Evolutionary conservation across 192 early-diverging fungal species (phyloP), one percentile per base, ranked within the genome.

Genomic region (Coemansia sp.): DNA sequence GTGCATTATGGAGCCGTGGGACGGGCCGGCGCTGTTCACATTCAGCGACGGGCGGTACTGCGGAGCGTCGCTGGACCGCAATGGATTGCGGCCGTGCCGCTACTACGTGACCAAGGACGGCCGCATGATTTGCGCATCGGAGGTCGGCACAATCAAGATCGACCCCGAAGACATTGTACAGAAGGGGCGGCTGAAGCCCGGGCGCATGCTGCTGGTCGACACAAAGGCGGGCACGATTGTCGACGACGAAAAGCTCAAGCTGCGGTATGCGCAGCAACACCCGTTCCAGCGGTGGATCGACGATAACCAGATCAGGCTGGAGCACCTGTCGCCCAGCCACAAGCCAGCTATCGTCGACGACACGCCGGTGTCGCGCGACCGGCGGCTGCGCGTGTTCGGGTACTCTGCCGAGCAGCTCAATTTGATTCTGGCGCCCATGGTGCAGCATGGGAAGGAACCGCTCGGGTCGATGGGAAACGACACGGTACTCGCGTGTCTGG

Each of bases 381-480:
- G 88, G 57, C 88, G 93, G 41, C 88, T 98, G 74, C 73, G 85
- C 4, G 92, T 90, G 11, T 98, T 97, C 76, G 95, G 92, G 44
- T 93, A 94, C 75, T 95, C 93, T 30, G 84, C 95, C 11, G 97
- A 99, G 85, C 94, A 96, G 77, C 84, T 99, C 18, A 94, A 91
- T 64, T 85, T 94, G 66, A 76, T 99, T 35, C 86, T 97, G 55
- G 72, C 87, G 30, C 97, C 97, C 10, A 99, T 99, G 95, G 89
- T 91, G 57, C 74, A 55, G 73, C 86, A 92, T 52, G 96, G 94
- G 55, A 98, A 99, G 84, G 97, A 99, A 84, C 92, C 96, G 16
- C 88, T 99, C 34, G 97, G 97, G 12, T 98, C 95, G 35, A 99
- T 98, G 97, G 97, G 97, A 73, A 96, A 94, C 82, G 97, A 99